These are phyloP conservation scores for Leccinum sublutescens DNA, from an alignment of 768 basidiomycete genomes.

Conservation along the genomic window DNA sequence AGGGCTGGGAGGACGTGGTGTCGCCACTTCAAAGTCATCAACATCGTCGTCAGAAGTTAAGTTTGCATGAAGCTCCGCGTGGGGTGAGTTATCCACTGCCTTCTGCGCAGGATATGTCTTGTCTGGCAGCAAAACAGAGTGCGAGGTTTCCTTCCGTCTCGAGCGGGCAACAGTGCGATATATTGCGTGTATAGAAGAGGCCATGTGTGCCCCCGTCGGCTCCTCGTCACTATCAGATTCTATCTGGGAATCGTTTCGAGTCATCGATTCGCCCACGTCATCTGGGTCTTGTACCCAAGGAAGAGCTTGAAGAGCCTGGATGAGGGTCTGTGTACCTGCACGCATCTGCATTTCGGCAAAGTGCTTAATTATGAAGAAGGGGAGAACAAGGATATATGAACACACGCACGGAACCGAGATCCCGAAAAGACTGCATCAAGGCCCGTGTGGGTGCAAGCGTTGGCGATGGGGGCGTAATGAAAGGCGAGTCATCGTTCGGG, in stretches of 20 bases:
- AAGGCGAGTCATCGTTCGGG: conserved; percentile 54
- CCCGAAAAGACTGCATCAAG: conserved; percentile 53
- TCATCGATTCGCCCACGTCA: conserved; percentile 59
- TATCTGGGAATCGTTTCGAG: conserved; percentile 37
- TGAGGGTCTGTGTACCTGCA: conserved; percentile 83
- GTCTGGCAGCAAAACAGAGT: conserved; percentile 14
- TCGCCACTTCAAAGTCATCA: conserved; percentile 57
- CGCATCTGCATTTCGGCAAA: conserved; percentile 58
- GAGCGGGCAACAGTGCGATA: conserved; percentile 77
- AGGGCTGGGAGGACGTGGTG: conserved; percentile 39
- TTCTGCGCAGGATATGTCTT: conserved; percentile 9
- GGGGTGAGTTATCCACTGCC: conserved; percentile 33
- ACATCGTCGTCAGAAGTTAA: conserved; percentile 50
- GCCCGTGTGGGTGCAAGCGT: conserved; percentile 44
- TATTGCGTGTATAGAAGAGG: conserved; percentile 88
- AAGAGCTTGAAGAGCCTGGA: conserved; percentile 83
- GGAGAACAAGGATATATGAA: not conserved
- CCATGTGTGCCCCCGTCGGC: conserved; percentile 43
- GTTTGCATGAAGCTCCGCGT: conserved; percentile 33
- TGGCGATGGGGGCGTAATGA: conserved; percentile 75
- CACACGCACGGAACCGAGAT: conserved; percentile 65
- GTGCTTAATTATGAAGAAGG: not conserved
- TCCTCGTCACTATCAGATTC: conserved; percentile 72
- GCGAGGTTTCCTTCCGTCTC: conserved; percentile 39
- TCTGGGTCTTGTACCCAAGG: conserved; percentile 74